Evolutionary conservation across 2,329 filamentous ascomycete species (phyloP), one percentile per base, ranked within the genome.

Genomic region (Ceratocystis alfenasii): DNA sequence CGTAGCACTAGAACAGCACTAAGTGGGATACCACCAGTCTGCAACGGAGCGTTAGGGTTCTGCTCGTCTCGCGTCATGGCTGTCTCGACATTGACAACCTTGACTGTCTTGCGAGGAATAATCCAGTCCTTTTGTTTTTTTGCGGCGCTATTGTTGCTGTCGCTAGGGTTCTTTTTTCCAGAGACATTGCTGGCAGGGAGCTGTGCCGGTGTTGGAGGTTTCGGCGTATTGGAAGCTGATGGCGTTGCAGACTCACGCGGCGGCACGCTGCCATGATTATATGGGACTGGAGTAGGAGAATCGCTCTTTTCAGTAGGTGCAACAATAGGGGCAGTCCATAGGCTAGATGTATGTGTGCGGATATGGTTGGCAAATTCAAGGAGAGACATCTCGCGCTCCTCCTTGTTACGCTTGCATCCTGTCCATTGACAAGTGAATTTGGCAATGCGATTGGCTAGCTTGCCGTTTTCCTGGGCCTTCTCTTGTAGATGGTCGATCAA

Each of bases 1-100:
- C 89, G 83, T 59, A 94, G 79, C 45, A 94, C 87, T 33, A 93
- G 79, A 15, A 88, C 86, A 1, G 88, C 87, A 65, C 87, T 89
- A 5, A 93, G 79, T n/a, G 89, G 88, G 45, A 93, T 86, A 4
- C 89, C 89, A 0, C 87, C 87, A 1, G 89, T 86, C 71, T 90
- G 82, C 1, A 80, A 77, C 4, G 80, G 76, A 7, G 78, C 78
- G 68, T 84, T 81, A 10, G 81, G 80, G 68, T 84, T 83, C 60
- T 80, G 77, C 72, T 84, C 82, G 70, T 85, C 83, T 10, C 80
- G 79, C 44, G 78, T 78, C 46, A 78, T 79, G 57, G 78, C 74
- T 3, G 84, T 87, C 71, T 84, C 80, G 68, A 85, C 81, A 70
- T 78, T 81, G 1, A 77, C 75, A 36, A 86, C 74, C 5, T 75